Conservation (phyloP, 129 eudicot species). For the Glebionis coronaria region DNA sequence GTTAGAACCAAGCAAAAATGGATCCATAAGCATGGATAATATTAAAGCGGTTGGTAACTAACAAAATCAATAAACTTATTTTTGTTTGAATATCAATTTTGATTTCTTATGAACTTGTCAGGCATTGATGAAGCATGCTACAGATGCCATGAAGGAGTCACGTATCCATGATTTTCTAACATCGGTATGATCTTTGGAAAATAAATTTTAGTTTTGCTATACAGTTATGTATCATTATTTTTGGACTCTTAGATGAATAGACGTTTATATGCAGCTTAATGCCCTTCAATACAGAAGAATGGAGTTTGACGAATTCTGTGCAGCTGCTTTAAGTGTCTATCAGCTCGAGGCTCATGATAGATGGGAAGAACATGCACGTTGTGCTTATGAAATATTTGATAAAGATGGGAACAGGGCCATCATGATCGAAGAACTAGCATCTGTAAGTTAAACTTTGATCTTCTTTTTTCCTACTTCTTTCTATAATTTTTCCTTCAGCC, state of each 20-base stretch:
- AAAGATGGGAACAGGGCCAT: slow-evolving; percentile 84
- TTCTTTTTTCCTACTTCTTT: not conserved
- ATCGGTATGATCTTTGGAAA: slow-evolving; percentile 48
- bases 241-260: slow-evolving; percentile 1
- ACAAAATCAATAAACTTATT: not conserved
- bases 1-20: slow-evolving; percentile 71
- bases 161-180: slow-evolving; percentile 67
- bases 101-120: slow-evolving; percentile 27
- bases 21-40: slow-evolving; percentile 73
- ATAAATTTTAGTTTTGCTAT: not conserved
- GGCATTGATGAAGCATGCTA: slow-evolving; percentile 82
- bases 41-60: slow-evolving; percentile 62
- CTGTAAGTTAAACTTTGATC: slow-evolving; percentile 40
- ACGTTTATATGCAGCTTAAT: slow-evolving; percentile 49
- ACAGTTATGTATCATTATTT: not conserved
- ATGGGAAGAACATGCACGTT: slow-evolving; percentile 95
- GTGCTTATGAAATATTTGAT: slow-evolving; percentile 83
- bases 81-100: slow-evolving; percentile 2
- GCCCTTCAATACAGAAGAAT: slow-evolving; percentile 86
- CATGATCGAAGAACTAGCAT: slow-evolving; percentile 89
- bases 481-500: not conserved
- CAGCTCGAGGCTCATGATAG: slow-evolving; percentile 92
- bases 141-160: slow-evolving; percentile 97
- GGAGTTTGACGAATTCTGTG: slow-evolving; percentile 96
- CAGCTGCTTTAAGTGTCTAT: slow-evolving; percentile 76